Conservation (phyloP, 1,284 basidiomycete genomes). For the Microbotryum scabiosae region DNA sequence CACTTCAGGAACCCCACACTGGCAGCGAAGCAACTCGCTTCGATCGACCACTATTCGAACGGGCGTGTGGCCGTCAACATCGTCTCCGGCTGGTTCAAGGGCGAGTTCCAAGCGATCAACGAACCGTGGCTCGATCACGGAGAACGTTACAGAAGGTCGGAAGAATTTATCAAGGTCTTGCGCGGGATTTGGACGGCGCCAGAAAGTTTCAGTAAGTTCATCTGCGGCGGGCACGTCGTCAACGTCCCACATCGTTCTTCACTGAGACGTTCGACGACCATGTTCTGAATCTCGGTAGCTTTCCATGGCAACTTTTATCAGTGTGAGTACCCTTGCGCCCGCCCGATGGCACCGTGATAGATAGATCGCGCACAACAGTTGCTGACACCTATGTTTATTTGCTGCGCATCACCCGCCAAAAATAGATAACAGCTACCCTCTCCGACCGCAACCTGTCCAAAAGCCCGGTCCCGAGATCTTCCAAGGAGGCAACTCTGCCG, state of each 20-base stretch:
- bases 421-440: constrained; percentile 5
- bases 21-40: constrained; percentile 16
- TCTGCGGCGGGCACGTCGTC: no score
- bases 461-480: constrained; percentile 13
- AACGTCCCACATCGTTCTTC: no score
- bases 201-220: constrained; percentile 2
- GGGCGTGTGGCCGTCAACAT: constrained; percentile 18
- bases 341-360: no score
- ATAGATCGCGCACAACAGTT: no score
- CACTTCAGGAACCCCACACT: constrained; percentile 11
- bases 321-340: background rate
- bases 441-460: constrained; percentile 9
- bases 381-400: no score
- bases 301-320: constrained; percentile 12
- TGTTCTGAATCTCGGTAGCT: background rate
- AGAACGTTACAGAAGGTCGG: constrained; percentile 14
- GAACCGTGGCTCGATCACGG: constrained; percentile 21
- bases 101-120: constrained; percentile 11
- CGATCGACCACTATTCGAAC: constrained; percentile 13
- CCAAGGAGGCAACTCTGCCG: constrained; percentile 18
- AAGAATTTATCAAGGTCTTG: constrained; percentile 20
- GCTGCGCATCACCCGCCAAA: no score
- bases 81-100: constrained; percentile 22
- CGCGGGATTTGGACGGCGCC: constrained; percentile 15
- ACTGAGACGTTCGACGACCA: no score